Percentiles rank a stretch among this genome's conserved stretches.
Conservation (phyloP, 2,329 filamentous ascomycete species). For the Mycosphaerella arachidis region DNA sequence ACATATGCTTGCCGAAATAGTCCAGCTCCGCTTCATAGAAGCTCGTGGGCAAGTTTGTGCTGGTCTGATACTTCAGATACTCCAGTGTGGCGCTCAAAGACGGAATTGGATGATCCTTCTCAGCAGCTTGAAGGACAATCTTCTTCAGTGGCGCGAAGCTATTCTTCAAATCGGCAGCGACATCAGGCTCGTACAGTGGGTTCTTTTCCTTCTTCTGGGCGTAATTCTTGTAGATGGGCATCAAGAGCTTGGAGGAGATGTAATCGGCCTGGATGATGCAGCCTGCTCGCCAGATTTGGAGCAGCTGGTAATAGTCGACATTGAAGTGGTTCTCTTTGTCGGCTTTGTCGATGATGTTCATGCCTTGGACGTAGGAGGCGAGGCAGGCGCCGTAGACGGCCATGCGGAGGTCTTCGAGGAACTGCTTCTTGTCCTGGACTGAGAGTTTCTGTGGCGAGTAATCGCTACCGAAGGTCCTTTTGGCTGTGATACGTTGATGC, state of each 20-base stretch:
- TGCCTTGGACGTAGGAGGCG: slow-evolving; percentile 60
- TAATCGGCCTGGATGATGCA: slow-evolving; percentile 68
- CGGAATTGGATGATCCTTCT: slow-evolving; percentile 58
- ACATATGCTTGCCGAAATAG: slow-evolving; percentile 66
- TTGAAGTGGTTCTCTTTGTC: slow-evolving; percentile 58
- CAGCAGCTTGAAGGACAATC: slow-evolving; percentile 51
- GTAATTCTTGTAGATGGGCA: slow-evolving; percentile 39
- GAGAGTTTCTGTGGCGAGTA: slow-evolving; percentile 36
- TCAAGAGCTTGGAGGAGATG: slow-evolving; percentile 55
- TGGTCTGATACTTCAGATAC: slow-evolving; percentile 61
- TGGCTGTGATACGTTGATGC: slow-evolving; percentile 49
- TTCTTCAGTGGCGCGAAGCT: slow-evolving; percentile 51
- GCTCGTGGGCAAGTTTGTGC: slow-evolving; percentile 58
- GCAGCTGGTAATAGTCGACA: slow-evolving; percentile 48
- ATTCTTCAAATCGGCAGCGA: slow-evolving; percentile 52
- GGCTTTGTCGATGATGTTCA: slow-evolving; percentile 59
- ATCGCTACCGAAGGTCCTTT: slow-evolving; percentile 44
- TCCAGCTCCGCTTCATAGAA: slow-evolving; percentile 70
- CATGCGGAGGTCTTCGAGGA: slow-evolving; percentile 55
- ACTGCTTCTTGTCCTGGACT: slow-evolving; percentile 34
- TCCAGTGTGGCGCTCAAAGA: slow-evolving; percentile 60
- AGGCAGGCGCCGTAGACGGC: slow-evolving; percentile 61
- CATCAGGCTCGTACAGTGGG: slow-evolving; percentile 43
- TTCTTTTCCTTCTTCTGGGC: slow-evolving; percentile 40
- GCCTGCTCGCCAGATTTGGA: slow-evolving; percentile 63